These are phyloP conservation scores for Dendrobium huoshanense DNA, from an alignment of 106 monocot species.

Conservation along the genomic window DNA sequence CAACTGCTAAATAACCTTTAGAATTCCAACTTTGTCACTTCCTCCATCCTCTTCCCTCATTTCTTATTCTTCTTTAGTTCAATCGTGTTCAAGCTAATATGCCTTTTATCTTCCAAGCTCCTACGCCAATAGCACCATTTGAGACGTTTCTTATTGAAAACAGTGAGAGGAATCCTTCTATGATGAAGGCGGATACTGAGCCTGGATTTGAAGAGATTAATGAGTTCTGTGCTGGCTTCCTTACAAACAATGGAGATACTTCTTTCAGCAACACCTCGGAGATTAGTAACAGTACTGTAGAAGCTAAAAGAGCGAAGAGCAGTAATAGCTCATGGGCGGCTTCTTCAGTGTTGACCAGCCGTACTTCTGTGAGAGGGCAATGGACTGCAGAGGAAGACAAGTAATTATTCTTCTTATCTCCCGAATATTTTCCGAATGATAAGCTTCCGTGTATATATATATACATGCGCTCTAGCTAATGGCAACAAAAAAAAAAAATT, in stretches of 20 bases:
- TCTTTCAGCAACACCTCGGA: no score
- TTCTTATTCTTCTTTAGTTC: neutral
- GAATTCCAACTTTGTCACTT: no score
- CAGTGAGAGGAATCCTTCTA: neutral
- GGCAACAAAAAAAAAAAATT: no score
- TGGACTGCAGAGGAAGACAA: conserved; percentile 5
- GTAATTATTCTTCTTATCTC: neutral
- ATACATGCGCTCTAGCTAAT: no score
- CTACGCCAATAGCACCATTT: no score
- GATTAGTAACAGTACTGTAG: no score
- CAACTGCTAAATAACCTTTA: no score
- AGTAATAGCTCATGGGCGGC: no score
- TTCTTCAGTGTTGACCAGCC: no score
- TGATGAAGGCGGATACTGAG: neutral
- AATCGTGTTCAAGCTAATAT: neutral
- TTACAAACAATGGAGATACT: neutral
- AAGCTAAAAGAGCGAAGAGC: no score
- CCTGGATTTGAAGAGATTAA: neutral
- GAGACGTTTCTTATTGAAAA: neutral
- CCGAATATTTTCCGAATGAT: neutral
- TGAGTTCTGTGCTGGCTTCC: no score
- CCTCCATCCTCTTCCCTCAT: neutral
- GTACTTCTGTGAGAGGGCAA: neutral
- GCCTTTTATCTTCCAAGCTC: neutral
- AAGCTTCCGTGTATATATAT: neutral